Base-by-base conservation (phyloP, 2,329 filamentous ascomycete species). In the Dactylellina cionopaga region DNA sequence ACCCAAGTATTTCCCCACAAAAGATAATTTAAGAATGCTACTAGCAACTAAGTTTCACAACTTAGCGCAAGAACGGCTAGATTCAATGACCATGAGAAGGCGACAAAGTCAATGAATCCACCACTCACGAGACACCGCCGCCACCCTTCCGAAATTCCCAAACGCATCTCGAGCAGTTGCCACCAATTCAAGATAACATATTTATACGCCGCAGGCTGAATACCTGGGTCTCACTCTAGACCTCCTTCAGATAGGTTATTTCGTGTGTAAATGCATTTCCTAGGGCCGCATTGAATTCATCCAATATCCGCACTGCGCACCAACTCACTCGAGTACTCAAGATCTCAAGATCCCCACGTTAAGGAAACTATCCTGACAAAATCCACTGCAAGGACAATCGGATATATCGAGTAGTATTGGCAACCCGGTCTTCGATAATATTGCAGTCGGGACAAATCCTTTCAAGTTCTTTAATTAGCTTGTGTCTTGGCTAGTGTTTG, bases 381-480 rank as follows among this genome's bases (percentile, higher is more conserved):
- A 47, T 35, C 49, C 59, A 33, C 65, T 49, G 24, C 65, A 70
- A 37, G 65, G 65, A 19, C 65, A 70, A 49, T 60, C 65, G 10
- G 56, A 17, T 35, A 24, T 49, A 55, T 63, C 65, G 43, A 56
- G 27, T 15, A 58, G 19, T 15, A 25, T 63, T 22, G 65, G 65
- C 9, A 33, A 35, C 15, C 29, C 47, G 24, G 25, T 6, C 37
- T 39, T 70, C 10, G 41, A 31, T 5, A 33, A 35, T 19, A 43
- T 37, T 13, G 47, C 24, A 13, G 47, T 24, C 17, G 65, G 65
- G 39, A 62, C 41, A 29, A 46, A 37, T 29, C 65, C 65, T 70
- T 62, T 6, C 5, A 11, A 44, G 13, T 22, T 15, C 11, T 43
- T 56, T 54, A 47, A 37, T 60, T 55, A 62, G 54, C 46, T 41